phyloP scores from a whole-genome alignment of 2,329 filamentous ascomycete genomes.

The Pyrenophora seminiperda region DNA sequence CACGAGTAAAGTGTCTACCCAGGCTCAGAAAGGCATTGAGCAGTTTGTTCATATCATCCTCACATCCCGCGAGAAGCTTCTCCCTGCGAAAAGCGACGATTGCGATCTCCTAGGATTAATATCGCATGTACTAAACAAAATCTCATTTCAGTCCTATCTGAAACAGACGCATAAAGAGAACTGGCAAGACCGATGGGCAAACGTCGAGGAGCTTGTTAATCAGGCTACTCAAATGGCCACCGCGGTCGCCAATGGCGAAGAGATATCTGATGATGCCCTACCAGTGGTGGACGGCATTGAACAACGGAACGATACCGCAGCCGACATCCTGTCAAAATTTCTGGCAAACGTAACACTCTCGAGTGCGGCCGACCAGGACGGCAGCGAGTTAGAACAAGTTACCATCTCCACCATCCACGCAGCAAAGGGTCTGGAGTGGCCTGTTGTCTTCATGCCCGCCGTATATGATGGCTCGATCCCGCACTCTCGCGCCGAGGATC shows the following conservation, averaged over 20 bases:
- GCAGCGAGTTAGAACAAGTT: constrained; percentile 65
- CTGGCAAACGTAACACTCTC: constrained; percentile 90
- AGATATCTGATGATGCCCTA: constrained; percentile 56
- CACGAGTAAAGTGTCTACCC: constrained; percentile 60
- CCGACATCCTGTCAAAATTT: constrained; percentile 75
- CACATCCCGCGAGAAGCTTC: constrained; percentile 60
- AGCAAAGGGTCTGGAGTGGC: constrained; percentile 96
- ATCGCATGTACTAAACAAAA: constrained; percentile 64
- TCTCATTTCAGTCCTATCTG: constrained; percentile 76
- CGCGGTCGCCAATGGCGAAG: constrained; percentile 49
- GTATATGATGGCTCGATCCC: constrained; percentile 91
- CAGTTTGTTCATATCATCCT: constrained; percentile 65
- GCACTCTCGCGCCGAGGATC: constrained; percentile 82
- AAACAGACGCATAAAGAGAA: constrained; percentile 69
- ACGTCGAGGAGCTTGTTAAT: constrained; percentile 83
- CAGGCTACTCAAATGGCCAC: constrained; percentile 74
- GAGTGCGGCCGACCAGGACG: constrained; percentile 65
- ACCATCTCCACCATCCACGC: constrained; percentile 97
- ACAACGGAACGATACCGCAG: constrained; percentile 60
- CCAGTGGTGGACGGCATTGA: constrained; percentile 73
- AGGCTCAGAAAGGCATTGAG: constrained; percentile 62
- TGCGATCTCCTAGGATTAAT: constrained; percentile 57
- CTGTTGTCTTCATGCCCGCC: constrained; percentile 88
- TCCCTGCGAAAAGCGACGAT: constrained; percentile 48
- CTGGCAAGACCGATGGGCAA: constrained; percentile 76